Base-by-base conservation (phyloP, 1,284 basidiomycete genomes). In the Microbotryum violaceum region DNA sequence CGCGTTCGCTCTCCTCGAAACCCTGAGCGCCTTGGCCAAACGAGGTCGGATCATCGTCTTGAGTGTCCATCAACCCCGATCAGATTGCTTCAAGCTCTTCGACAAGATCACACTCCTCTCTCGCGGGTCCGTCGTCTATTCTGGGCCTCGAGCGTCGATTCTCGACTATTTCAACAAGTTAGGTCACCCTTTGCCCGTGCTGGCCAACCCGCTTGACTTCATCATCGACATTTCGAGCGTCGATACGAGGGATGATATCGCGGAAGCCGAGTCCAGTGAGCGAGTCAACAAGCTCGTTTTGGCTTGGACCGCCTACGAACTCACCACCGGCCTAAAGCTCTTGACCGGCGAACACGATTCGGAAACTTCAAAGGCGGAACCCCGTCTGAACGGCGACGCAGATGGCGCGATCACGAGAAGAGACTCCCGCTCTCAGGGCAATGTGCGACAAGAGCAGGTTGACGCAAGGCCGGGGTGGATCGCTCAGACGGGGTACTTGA, bases 31-130 rank as follows among this genome's bases (percentile, higher is more conserved):
- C 0, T 78, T 82, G 20, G 78, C 81, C 12, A 74, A 74, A 27
- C 74, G 77, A 50, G 78, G 78, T 0, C 75, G 81, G 0, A 80
- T 79, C 0, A 75, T 82, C 55, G 77, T 82, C 33, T 71, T 81
- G 27, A 78, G 77, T 3, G 75, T 82, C 18, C 81, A 82, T 65
- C 79, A 80, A 27, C 81, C 81, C 1, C 77, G 81, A 6, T 80
- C 79, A 20, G 81, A 82, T 58, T 80, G 79, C 0, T 82, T 79
- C 66, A 60, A 68, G 1, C 71, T 82, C 18, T 64, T 69, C 49
- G 77, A 79, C 65, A 72, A 76, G 2, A 74, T 82, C 54, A 73
- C 77, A 18, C 74, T 82, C 3, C 71, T 82, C 14, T 76, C 78
- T 18, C 76, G 77, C 64, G 80, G 81, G 10, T 66, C 72, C n/a